Percentiles rank a stretch among this genome's conserved stretches.
These are phyloP conservation scores for Trichopus zeylanicus DNA, from an alignment of 116 monocot species.

Conservation along the genomic window DNA sequence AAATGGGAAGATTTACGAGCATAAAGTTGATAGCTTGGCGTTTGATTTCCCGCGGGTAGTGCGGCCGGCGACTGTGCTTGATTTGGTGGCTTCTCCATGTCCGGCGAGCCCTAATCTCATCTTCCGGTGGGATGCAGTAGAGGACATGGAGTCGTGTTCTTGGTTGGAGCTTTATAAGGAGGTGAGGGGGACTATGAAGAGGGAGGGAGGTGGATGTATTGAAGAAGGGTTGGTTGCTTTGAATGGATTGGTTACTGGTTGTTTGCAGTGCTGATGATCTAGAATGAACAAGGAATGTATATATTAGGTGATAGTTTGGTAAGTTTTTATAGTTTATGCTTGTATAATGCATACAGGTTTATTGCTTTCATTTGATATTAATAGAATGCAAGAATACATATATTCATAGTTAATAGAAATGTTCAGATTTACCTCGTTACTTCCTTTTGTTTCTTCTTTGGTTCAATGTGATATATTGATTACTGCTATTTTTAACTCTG, in stretches of 20 bases:
- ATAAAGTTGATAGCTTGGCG: slow-evolving; percentile 80
- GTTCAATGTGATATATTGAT: no score
- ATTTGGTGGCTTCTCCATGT: slow-evolving; percentile 48
- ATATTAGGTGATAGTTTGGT: no score
- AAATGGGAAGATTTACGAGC: slow-evolving; percentile 90
- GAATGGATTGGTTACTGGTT: slow-evolving; percentile 25
- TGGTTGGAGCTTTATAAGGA: slow-evolving; percentile 74
- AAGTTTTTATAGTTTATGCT: no score
- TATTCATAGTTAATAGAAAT: no score
- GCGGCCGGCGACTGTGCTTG: slow-evolving; percentile 30
- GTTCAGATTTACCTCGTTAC: no score
- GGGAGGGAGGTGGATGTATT: background rate
- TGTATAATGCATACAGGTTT: no score
- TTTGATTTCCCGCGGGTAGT: slow-evolving; percentile 53
- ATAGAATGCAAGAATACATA: no score
- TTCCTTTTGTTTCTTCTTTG: no score
- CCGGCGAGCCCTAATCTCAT: slow-evolving; percentile 55
- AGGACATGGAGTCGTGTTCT: slow-evolving; percentile 18
- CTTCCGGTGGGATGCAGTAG: slow-evolving; percentile 22
- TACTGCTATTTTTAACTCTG: no score
- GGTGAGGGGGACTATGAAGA: slow-evolving; percentile 48
- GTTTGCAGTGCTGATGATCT: slow-evolving; percentile 29
- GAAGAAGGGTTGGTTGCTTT: slow-evolving; percentile 3
- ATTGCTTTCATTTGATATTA: no score
- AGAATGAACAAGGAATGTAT: no score